Evolutionary conservation across 2,329 filamentous ascomycete species (phyloP).

Genomic region (Neopestalotiopsis sp.): DNA sequence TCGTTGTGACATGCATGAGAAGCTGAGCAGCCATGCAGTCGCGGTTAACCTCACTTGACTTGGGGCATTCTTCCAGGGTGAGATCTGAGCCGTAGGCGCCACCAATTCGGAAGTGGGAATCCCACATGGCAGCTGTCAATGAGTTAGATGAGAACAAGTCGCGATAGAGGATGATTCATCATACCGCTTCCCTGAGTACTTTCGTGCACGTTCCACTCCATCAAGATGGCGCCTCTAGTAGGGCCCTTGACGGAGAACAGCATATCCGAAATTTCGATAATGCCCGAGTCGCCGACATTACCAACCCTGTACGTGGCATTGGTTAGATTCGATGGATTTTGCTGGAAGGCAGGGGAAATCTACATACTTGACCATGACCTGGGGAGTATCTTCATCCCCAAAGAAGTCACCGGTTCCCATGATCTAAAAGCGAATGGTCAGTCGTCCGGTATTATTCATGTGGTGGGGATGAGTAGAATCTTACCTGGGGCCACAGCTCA

Average conservation of each 20-base stretch:
- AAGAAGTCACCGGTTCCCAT: constrained; percentile 39
- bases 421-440: constrained; percentile 32
- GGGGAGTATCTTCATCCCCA: background rate
- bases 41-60: constrained; percentile 47
- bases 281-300: constrained; percentile 62
- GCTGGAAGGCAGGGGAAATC: too few relatives aligned
- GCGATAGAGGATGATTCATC: constrained; percentile 37
- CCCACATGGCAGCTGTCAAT: background rate
- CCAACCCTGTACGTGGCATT: constrained; percentile 50
- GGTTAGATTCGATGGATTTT: too few relatives aligned
- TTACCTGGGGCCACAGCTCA: constrained; percentile 68
- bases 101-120: constrained; percentile 76
- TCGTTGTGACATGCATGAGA: constrained; percentile 50
- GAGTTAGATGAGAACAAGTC: background rate
- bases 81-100: constrained; percentile 71
- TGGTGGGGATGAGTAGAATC: constrained; percentile 60
- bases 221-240: constrained; percentile 71
- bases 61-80: constrained; percentile 65
- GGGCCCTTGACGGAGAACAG: constrained; percentile 70
- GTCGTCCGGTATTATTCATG: constrained; percentile 61
- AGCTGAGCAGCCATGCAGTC: constrained; percentile 65
- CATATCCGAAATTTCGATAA: constrained; percentile 73
- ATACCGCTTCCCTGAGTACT: constrained; percentile 47
- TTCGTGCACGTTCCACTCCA: constrained; percentile 75
- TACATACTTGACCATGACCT: too few relatives aligned